These are phyloP conservation scores for Bipolaris sorokiniana DNA, from an alignment of 2,329 filamentous ascomycete species.

Conservation along the genomic window DNA sequence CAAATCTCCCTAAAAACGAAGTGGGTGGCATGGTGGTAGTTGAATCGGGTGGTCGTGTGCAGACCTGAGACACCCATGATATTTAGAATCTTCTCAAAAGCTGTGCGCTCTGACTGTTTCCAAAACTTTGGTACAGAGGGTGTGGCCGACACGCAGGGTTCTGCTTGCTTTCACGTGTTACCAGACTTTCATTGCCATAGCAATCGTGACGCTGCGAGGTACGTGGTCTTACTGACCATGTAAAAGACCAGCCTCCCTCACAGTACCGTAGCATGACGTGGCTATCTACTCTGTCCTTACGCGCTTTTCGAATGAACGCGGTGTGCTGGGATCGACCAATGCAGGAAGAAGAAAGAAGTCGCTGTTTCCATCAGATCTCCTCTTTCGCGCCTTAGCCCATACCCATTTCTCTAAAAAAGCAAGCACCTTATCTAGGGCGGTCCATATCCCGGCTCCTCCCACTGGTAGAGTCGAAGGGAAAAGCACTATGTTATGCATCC, in stretches of 20 bases:
- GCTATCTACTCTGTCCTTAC: neutral
- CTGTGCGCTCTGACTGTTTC: neutral
- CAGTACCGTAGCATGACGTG: slow-evolving; percentile 1
- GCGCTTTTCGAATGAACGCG: neutral
- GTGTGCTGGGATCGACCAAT: neutral
- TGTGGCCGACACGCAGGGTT: neutral
- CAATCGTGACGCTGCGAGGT: neutral
- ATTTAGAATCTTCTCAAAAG: neutral
- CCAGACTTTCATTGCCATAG: neutral
- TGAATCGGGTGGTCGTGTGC: neutral
- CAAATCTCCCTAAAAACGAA: slow-evolving; percentile 4
- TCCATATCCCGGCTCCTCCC: neutral
- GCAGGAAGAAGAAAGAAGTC: neutral
- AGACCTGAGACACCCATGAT: neutral
- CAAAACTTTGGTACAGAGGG: neutral
- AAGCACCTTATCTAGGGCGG: neutral
- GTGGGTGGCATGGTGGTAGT: slow-evolving; percentile 1
- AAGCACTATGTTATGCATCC: neutral
- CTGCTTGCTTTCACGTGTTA: neutral
- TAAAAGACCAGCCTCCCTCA: neutral
- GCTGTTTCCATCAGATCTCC: neutral
- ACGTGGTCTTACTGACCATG: neutral
- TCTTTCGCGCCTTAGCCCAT: neutral
- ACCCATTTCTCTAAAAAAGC: neutral
- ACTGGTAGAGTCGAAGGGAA: neutral